Conservation (phyloP, 352 stramenopile genomes). For the Thraustochytrium striatum region DNA sequence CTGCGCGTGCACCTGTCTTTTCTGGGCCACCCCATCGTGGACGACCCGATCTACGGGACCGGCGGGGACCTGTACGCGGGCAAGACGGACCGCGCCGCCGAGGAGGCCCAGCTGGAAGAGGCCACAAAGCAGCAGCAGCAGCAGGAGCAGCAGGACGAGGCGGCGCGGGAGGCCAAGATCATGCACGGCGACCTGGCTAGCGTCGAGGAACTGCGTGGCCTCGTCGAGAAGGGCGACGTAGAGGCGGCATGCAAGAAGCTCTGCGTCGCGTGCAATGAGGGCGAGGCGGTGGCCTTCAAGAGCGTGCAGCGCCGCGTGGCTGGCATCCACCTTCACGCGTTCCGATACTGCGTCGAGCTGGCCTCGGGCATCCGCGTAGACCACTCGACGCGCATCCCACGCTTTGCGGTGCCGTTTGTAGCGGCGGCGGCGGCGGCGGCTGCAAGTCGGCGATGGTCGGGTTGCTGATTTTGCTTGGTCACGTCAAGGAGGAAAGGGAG, state of each 20-base stretch:
- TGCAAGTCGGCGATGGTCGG: no score
- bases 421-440: no score
- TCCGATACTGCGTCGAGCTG: constrained; percentile 25
- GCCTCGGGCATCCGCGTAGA: neutral
- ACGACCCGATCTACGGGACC: constrained; percentile 41
- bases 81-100: neutral
- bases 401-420: constrained; percentile 12
- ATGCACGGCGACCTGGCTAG: neutral
- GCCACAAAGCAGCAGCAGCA: neutral
- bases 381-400: neutral
- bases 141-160: neutral
- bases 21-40: constrained; percentile 54
- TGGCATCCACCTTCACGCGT: constrained; percentile 42
- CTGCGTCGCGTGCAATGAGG: constrained; percentile 36
- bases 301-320: neutral
- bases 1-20: constrained; percentile 92
- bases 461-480: no score
- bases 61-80: constrained; percentile 12
- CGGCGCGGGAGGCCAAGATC: neutral
- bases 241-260: neutral
- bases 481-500: no score
- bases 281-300: constrained; percentile 29
- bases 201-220: neutral
- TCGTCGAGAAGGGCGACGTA: neutral
- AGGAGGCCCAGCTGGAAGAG: neutral